Evolutionary conservation across 208 protist genomes (phyloP), one percentile per base, ranked within the genome.

Genomic region (Wallacemonas rigidus): DNA sequence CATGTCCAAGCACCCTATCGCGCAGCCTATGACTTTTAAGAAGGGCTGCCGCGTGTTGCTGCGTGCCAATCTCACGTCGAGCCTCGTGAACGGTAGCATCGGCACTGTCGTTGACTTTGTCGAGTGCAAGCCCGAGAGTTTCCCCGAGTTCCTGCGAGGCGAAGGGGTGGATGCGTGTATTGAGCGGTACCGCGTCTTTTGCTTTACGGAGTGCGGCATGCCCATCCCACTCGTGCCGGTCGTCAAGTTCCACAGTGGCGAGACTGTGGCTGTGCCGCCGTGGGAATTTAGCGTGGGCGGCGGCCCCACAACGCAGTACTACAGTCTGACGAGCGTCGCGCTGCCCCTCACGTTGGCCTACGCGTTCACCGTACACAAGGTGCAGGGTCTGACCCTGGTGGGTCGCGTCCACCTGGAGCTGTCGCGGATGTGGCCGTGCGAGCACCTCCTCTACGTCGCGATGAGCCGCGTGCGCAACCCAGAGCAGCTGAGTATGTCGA

Each of bases 281-380:
- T 92, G 86, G 88, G 88, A 94, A 64, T 94, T 94, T 50, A 76
- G 58, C 47, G 91, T 94, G 17, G 91, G 88, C n/a, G 91, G 91
- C 4, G 72, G 69, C 14, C 79, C 87, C 17, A 84, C 79, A 64
- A 93, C 88, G 57, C 77, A 92, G 53, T 96, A 87, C 76, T 96
- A 93, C 78, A 87, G 79, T 69, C 81, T 92, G 4, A 88, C 83
- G 43, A 87, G 77, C 38, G 88, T 95, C 9, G 80, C 86, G 38
- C 64, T 95, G 7, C 91, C 91, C 8, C 85, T 96, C 50, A 87
- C 80, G 41, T 71, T 94, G n/a, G 91, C 91, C 67, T 96, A 94
- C 72, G 91, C 91, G 77, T 96, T 96, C 76, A 96, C 91, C 7
- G 91, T 96, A 76, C 91, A 96, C 79, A 96, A 96, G 79, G 88